A percentile compares a stretch with the other conserved stretches of the same genome.
Conservation (phyloP, 2,329 filamentous ascomycete species). For the Myriosclerotinia scirpicola region DNA sequence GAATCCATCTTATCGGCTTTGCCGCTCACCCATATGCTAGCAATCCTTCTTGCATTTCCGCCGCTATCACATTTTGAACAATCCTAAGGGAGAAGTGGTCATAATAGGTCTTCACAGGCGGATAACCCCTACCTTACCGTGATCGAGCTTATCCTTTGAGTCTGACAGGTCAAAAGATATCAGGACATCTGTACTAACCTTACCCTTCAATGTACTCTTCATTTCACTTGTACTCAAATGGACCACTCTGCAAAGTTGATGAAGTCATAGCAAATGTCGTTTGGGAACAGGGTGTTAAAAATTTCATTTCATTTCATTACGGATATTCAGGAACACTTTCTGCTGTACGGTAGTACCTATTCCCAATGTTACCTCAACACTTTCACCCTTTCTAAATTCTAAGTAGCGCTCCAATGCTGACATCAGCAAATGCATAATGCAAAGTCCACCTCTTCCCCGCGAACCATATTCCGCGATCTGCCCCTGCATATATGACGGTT, state of each 20-base stretch:
- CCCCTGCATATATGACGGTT: constrained; percentile 13
- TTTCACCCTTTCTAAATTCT: neutral
- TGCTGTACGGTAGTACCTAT: neutral
- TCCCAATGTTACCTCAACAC: neutral
- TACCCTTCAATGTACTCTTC: neutral
- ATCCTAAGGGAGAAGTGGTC: neutral
- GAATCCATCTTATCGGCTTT: neutral
- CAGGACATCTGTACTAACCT: constrained; percentile 2
- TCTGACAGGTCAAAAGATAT: constrained; percentile 13
- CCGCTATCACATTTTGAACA: constrained; percentile 5
- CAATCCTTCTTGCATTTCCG: constrained; percentile 1
- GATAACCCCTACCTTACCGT: constrained; percentile 4
- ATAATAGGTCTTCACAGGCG: neutral
- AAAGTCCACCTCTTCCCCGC: constrained; percentile 1
- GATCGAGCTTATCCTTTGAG: constrained; percentile 3
- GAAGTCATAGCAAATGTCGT: neutral
- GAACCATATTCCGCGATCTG: constrained; percentile 12
- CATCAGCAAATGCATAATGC: constrained; percentile 3
- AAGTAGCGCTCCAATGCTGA: constrained; percentile 7
- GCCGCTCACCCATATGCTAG: constrained; percentile 3
- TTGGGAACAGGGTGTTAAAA: neutral
- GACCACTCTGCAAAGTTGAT: neutral
- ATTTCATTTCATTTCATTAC: neutral
- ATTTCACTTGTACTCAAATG: constrained; percentile 1
- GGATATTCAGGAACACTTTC: constrained; percentile 1